Percentiles rank a stretch among this genome's conserved stretches.
Conservation (phyloP, 371 early-diverging fungal species). For the Pancytospora epiphaga region DNA sequence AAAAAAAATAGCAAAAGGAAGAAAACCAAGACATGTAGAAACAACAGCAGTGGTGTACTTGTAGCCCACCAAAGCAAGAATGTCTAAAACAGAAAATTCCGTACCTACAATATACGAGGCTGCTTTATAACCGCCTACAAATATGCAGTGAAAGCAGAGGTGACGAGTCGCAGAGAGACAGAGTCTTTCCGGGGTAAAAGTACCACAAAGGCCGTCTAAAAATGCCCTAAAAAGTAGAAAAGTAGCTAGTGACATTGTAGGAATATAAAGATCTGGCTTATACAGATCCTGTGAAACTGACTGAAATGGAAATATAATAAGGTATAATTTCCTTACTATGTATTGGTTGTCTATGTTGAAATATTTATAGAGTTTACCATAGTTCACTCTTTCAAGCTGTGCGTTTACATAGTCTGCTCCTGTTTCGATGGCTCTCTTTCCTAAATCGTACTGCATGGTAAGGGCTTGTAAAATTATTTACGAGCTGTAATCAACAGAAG, state of each 20-base stretch:
- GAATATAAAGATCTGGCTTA: slow-evolving; percentile 92
- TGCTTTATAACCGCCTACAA: neutral
- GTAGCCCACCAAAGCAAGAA: neutral
- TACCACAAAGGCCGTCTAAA: slow-evolving; percentile 64
- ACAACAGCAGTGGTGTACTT: neutral
- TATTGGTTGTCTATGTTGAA: slow-evolving; percentile 87
- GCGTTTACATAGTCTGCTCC: slow-evolving; percentile 77
- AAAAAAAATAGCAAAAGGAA: no score
- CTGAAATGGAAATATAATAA: slow-evolving; percentile 81
- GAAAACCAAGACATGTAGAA: neutral
- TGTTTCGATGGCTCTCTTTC: slow-evolving; percentile 72
- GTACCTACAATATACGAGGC: neutral
- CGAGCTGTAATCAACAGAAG: no score
- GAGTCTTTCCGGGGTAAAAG: slow-evolving; percentile 77
- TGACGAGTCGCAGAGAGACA: neutral
- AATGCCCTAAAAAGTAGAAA: slow-evolving; percentile 77
- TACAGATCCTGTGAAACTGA: slow-evolving; percentile 70
- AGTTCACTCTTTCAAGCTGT: slow-evolving; percentile 71
- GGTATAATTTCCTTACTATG: slow-evolving; percentile 72
- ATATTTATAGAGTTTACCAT: slow-evolving; percentile 74
- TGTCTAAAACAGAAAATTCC: neutral
- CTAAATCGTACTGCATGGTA: slow-evolving; percentile 82
- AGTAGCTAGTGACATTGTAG: slow-evolving; percentile 80
- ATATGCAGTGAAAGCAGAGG: neutral
- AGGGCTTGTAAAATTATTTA: no score